Evolutionary conservation across 768 basidiomycete genomes (phyloP), one percentile per base, ranked within the genome.

Genomic region (Phlegmacium glaucopus): DNA sequence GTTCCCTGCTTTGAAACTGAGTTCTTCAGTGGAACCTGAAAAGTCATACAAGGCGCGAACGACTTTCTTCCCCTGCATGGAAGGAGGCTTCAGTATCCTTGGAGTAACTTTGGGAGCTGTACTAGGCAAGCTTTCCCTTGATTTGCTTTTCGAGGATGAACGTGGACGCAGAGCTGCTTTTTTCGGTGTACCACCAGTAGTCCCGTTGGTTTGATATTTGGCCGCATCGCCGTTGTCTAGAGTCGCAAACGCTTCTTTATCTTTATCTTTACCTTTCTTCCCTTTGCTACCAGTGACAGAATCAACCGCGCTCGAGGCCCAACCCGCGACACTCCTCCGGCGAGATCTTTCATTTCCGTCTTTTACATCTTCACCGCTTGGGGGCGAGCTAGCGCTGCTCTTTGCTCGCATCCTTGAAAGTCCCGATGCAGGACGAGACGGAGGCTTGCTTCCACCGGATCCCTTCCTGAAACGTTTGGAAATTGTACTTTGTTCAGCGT

Each of bases 1-100:
- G 34, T 86, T 84, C 1, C 91, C 93, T 4, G 74, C 69, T 48
- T 70, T 76, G 69, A 95, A 85, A 36, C 76, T 76, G 30, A 96
- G 71, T 63, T 95, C 93, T 54, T 94, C 92, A 2, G 79, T 68
- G 2, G 83, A 83, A 3, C 82, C 88, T 0, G 70, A 64, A 63
- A 91, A 94, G 62, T 88, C 86, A 59, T 86, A 82, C 54, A 87
- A 57, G 0, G 90, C 91, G 38, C 80, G 77, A 42, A 87, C 85
- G 10, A 79, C 47, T 60, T 76, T 82, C 59, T 66, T 74, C 39
- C 72, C 75, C 46, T 75, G 72, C 35, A 71, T 61, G 4, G 78
- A 78, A 10, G 71, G 71, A 0, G 78, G 74, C 53, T 78, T 82
- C 32, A 80, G 52, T 35, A 81, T 78, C 12, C 54, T 58, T 11